Conservation (phyloP, 106 monocot genomes). For the Apostasia ramifera region DNA sequence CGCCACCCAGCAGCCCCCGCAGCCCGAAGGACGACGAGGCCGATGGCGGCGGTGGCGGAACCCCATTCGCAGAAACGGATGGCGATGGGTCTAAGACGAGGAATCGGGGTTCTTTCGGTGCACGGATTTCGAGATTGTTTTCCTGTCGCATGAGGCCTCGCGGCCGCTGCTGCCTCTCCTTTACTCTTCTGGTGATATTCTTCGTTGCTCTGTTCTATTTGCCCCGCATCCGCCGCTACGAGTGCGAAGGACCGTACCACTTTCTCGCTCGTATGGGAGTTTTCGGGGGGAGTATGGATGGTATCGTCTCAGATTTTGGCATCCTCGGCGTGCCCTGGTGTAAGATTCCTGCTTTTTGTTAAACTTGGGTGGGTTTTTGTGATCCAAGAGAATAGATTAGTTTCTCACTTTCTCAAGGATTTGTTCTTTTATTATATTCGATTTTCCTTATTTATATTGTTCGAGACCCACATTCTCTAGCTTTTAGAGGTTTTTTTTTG, state of each 20-base stretch:
- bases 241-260: constrained; percentile 36
- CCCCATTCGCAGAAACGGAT: background rate
- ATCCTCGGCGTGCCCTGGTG: constrained; percentile 97
- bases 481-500: too few species aligned
- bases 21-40: constrained; percentile 10
- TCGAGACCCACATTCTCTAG: too few species aligned
- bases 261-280: constrained; percentile 23
- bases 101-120: constrained; percentile 24
- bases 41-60: constrained; percentile 9
- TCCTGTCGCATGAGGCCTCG: constrained; percentile 3
- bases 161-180: constrained; percentile 19
- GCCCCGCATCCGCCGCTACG: constrained; percentile 21
- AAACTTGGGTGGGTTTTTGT: background rate
- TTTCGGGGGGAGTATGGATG: constrained; percentile 33
- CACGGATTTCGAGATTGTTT: constrained; percentile 9
- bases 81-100: constrained; percentile 67
- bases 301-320: constrained; percentile 82
- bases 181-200: constrained; percentile 21
- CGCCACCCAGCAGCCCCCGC: constrained; percentile 13
- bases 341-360: constrained; percentile 22
- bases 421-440: background rate
- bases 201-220: constrained; percentile 6
- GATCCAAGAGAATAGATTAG: background rate
- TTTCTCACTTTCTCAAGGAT: background rate
- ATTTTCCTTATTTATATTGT: too few species aligned